These are phyloP conservation scores for Artemisia argyi DNA, from an alignment of 129 eudicot genomes.

Conservation along the genomic window DNA sequence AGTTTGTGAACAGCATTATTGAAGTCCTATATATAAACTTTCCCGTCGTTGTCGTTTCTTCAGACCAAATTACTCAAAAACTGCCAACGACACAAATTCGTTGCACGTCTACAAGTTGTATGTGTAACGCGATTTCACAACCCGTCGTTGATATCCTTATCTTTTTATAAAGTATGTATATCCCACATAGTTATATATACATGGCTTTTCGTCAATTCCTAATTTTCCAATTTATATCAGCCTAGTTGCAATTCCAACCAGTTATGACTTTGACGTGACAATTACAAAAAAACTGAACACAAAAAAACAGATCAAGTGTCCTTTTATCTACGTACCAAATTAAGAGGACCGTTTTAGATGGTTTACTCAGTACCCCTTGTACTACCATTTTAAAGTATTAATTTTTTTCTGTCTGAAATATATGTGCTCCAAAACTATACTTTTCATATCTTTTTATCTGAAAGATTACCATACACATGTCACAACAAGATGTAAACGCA, in stretches of 20 bases:
- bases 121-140: too few relatives aligned
- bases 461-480: not conserved
- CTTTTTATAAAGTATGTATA: too few relatives aligned
- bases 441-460: not conserved
- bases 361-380: conserved; percentile 16
- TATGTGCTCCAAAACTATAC: not conserved
- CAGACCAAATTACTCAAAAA: too few relatives aligned
- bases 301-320: conserved; percentile 19
- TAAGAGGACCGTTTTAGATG: conserved; percentile 5
- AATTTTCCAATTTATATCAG: conserved; percentile 1
- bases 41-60: too few relatives aligned
- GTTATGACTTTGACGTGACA: conserved; percentile 21
- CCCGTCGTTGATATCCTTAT: too few relatives aligned
- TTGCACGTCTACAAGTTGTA: too few relatives aligned
- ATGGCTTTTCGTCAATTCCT: not conserved
- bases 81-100: too few relatives aligned
- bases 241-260: conserved; percentile 1
- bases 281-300: conserved; percentile 17
- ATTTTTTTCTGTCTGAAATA: not conserved
- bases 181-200: not conserved
- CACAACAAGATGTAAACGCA: not conserved
- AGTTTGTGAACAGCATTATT: too few relatives aligned
- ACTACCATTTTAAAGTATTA: conserved; percentile 8
- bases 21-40: too few relatives aligned
- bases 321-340: conserved; percentile 8